Evolutionary conservation across 2,329 filamentous ascomycete genomes (phyloP).

Genomic region (Aspergillus transmontanensis): DNA sequence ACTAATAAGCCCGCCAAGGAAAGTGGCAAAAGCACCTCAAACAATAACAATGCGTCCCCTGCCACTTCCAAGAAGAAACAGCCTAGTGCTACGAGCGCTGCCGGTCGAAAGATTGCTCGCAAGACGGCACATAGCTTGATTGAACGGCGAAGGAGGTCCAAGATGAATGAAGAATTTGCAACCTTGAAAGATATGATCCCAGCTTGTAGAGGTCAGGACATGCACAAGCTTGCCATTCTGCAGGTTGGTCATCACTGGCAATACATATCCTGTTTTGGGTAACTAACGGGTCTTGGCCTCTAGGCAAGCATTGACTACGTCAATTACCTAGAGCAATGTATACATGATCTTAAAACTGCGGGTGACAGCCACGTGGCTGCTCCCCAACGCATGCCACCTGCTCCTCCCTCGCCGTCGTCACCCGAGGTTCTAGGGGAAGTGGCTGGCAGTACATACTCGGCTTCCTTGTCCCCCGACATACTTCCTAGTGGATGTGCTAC

Average conservation of each 20-base stretch:
- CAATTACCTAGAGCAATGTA: slow-evolving; percentile 87
- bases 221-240: slow-evolving; percentile 95
- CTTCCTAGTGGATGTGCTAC: slow-evolving; percentile 24
- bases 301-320: slow-evolving; percentile 97
- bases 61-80: slow-evolving; percentile 72
- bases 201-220: slow-evolving; percentile 87
- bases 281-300: slow-evolving; percentile 6
- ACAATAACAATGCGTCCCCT: slow-evolving; percentile 20
- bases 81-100: slow-evolving; percentile 73
- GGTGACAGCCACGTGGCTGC: slow-evolving; percentile 25
- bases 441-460: slow-evolving; percentile 32
- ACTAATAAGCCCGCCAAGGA: slow-evolving; percentile 27
- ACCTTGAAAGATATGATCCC: slow-evolving; percentile 94
- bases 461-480: slow-evolving; percentile 40
- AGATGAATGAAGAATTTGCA: slow-evolving; percentile 98
- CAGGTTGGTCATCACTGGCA: slow-evolving; percentile 63
- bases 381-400: slow-evolving; percentile 20
- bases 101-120: slow-evolving; percentile 89
- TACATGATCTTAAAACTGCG: slow-evolving; percentile 72
- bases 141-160: slow-evolving; percentile 82
- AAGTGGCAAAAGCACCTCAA: slow-evolving; percentile 21
- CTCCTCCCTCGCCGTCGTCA: slow-evolving; percentile 40
- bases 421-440: slow-evolving; percentile 33
- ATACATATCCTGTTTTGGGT: background rate
- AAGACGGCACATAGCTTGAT: slow-evolving; percentile 97